These are phyloP conservation scores for Oryza rufipogon DNA, from an alignment of 176 grass and related monocot species.

Conservation along the genomic window DNA sequence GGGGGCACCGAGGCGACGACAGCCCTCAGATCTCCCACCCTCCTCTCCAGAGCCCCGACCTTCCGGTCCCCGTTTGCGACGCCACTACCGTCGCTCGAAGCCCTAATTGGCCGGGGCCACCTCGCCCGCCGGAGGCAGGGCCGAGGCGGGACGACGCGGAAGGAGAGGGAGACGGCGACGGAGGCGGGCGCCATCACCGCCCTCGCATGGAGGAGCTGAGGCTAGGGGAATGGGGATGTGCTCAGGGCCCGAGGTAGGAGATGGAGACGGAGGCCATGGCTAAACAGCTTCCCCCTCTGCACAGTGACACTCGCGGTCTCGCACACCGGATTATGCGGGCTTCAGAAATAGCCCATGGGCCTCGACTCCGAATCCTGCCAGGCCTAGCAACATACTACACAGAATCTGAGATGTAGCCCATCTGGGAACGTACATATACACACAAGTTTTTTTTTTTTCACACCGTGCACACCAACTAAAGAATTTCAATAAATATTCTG, in stretches of 20 bases:
- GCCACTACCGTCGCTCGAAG: conserved; percentile 30
- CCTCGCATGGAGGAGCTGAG: conserved; percentile 41
- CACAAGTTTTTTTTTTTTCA: too few relatives aligned
- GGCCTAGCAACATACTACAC: background rate
- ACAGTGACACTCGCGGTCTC: background rate
- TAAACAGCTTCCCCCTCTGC: background rate
- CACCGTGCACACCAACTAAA: too few relatives aligned
- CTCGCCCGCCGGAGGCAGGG: background rate
- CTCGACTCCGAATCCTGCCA: background rate
- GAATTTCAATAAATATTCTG: too few relatives aligned
- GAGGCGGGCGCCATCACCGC: conserved; percentile 54
- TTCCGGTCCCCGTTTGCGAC: conserved; percentile 14
- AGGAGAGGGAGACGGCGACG: conserved; percentile 14
- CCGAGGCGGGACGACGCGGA: background rate
- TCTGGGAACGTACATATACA: too few relatives aligned
- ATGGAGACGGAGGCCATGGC: conserved; percentile 3
- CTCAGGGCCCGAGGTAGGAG: conserved; percentile 3
- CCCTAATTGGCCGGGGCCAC: conserved; percentile 37
- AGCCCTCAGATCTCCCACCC: conserved; percentile 47
- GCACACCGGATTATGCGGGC: background rate
- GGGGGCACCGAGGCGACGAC: conserved; percentile 42
- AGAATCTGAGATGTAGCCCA: background rate
- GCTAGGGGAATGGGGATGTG: background rate
- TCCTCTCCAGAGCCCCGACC: conserved; percentile 39
- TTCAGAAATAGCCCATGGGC: background rate